Evolutionary conservation across 441 rosid species (phyloP), one percentile per base, ranked within the genome.

Genomic region (Dalechampia spathulata): DNA sequence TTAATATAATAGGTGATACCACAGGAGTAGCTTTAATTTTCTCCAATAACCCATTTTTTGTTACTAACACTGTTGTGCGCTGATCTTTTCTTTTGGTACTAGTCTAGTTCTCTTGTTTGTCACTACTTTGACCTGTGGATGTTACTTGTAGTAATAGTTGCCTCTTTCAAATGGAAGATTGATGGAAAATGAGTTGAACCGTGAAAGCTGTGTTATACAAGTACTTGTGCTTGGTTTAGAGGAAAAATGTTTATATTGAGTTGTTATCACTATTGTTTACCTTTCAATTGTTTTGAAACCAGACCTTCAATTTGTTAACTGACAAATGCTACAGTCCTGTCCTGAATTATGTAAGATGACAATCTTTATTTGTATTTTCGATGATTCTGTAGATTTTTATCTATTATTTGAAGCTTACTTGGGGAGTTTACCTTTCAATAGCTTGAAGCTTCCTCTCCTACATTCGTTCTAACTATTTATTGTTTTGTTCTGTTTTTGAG

Each of bases 361-460:
- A 16, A 32, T 61, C 38, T 22, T 26, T 30, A 12, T 21, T 17
- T 25, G 1, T 37, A 30, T 3, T 30, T 30, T 4, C 8, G 57
- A 8, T 37, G n/a, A n/a, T n/a, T n/a, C n/a, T n/a, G n/a, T n/a
- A n/a, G n/a, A n/a, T n/a, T n/a, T n/a, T n/a, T n/a, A n/a, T n/a
- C n/a, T n/a, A n/a, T n/a, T n/a, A n/a, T n/a, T n/a, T n/a, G n/a
- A n/a, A n/a, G n/a, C n/a, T n/a, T n/a, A n/a, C n/a, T n/a, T n/a
- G n/a, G n/a, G n/a, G n/a, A n/a, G n/a, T n/a, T n/a, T n/a, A n/a
- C n/a, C n/a, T n/a, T n/a, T n/a, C n/a, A n/a, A n/a, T n/a, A n/a
- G n/a, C n/a, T n/a, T n/a, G 65, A 50, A 60, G 40, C 43, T 46
- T 52, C 58, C 38, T 67, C 44, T 51, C 32, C 1, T n/a, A 30